Evolutionary conservation across 1,284 basidiomycete genomes (phyloP), one percentile per base, ranked within the genome.

Genomic region (Leccinum ponderosum): DNA sequence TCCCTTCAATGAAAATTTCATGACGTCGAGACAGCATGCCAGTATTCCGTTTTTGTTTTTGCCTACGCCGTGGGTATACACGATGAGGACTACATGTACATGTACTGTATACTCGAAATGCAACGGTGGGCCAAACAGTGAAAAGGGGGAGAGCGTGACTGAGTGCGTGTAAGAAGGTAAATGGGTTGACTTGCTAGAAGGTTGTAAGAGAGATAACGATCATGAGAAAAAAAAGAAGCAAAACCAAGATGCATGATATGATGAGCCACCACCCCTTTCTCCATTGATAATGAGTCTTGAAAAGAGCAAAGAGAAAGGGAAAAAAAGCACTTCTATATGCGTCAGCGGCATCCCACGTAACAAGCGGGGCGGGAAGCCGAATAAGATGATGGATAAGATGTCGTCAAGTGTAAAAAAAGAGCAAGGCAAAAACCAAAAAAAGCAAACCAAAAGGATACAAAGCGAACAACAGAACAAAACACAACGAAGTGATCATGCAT

Each of bases 321-420:
- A 53, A 33, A 54, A 29, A 25, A 25, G 31, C 14, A 59, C 60
- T 53, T 70, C 65, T 70, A 70, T 57, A 61, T 64, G 66, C 55
- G 60, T 61, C 52, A 73, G 57, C 22, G 59, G 58, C 61, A 70
- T 71, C 60, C 64, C 60, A 68, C 37, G 12, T 62, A 53, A 53
- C 29, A 47, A 59, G 25, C 22, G 25, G 48, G 47, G 44, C 15
- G 50, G 50, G 53, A 20, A 39, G 60, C 63, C 62, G 61, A 72
- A 73, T 74, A 47, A 72, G 62, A 59, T 67, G 69, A 71, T 59
- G 57, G 61, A 71, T 66, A 70, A 70, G 65, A 65, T 54, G 70
- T 56, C 55, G 44, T 53, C 35, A 54, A 60, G 8, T 54, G 48
- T 22, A 52, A 58, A 47, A 57, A 47, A 52, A 56, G 37, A 57